These are phyloP conservation scores for Cytospora chrysosperma DNA, from an alignment of 2,329 filamentous ascomycete species.

Conservation along the genomic window DNA sequence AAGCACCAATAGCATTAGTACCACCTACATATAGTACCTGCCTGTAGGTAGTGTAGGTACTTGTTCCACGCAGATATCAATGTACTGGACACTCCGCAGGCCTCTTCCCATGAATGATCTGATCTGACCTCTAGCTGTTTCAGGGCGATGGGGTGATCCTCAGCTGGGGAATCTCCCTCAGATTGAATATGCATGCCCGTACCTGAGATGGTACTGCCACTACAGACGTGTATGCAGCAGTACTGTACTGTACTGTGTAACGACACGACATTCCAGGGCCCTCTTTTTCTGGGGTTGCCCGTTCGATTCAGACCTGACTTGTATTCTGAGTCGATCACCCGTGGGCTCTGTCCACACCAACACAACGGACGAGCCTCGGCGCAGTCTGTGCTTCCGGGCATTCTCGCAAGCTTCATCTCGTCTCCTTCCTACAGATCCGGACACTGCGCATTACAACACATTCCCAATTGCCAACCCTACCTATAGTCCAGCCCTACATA, in stretches of 20 bases:
- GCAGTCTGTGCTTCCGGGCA: not conserved
- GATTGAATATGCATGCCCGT: not conserved
- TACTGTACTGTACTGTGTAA: not conserved
- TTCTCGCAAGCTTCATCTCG: not conserved
- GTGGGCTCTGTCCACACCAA: not conserved
- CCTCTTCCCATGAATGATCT: no score
- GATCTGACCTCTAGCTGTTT: constrained; percentile 17
- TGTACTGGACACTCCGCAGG: not conserved
- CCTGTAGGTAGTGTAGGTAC: not conserved
- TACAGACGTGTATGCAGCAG: not conserved
- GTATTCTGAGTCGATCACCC: not conserved
- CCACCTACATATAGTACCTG: not conserved
- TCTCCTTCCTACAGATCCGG: not conserved
- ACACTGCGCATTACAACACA: no score
- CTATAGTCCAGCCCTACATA: not conserved
- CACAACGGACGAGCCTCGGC: not conserved
- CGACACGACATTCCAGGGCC: not conserved
- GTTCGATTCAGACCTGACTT: not conserved
- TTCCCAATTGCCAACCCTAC: not conserved
- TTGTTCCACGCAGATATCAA: not conserved
- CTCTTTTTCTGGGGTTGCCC: not conserved
- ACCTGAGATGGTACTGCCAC: not conserved
- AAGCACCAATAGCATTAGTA: not conserved
- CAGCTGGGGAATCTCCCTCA: constrained; percentile 15
- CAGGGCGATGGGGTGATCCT: constrained; percentile 18